Evolutionary conservation across 192 early-diverging fungal species (phyloP).

Genomic region (Haplosporangium gracile): DNA sequence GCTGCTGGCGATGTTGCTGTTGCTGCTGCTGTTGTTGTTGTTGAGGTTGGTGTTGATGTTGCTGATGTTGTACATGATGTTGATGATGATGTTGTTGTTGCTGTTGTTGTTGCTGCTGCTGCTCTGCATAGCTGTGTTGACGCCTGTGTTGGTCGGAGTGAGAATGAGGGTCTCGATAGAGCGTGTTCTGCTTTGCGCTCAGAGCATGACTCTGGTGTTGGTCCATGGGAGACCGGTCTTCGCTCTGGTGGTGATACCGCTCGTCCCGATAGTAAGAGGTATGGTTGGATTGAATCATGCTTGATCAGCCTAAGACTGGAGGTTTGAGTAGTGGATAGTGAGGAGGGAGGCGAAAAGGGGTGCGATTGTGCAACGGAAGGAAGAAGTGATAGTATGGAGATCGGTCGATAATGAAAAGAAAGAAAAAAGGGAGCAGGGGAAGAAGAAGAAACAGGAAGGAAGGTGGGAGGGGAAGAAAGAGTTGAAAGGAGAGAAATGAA

Average conservation of each 20-base stretch:
- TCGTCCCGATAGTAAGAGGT: background rate
- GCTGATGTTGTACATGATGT: background rate
- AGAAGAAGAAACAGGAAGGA: background rate
- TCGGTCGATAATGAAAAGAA: background rate
- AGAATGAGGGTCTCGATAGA: background rate
- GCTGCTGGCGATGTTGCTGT: slow-evolving; percentile 15
- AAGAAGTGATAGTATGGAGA: background rate
- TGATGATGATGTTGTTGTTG: background rate
- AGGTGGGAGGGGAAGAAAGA: background rate
- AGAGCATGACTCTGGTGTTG: background rate
- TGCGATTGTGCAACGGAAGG: background rate
- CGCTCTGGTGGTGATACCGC: background rate
- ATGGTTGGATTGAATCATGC: background rate
- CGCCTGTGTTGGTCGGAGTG: slow-evolving; percentile 17
- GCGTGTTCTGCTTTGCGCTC: background rate
- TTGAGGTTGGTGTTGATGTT: slow-evolving; percentile 10
- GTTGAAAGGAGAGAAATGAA: background rate
- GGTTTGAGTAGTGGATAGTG: background rate
- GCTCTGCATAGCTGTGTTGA: background rate
- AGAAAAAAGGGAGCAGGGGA: background rate
- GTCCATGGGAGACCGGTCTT: background rate
- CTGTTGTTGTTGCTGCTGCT: slow-evolving; percentile 6
- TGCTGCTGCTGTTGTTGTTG: background rate
- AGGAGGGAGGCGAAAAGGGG: background rate
- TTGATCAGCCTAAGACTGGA: background rate